Conservation (phyloP, 371 early-diverging fungal genomes). For the Mortierella sp. region DNA sequence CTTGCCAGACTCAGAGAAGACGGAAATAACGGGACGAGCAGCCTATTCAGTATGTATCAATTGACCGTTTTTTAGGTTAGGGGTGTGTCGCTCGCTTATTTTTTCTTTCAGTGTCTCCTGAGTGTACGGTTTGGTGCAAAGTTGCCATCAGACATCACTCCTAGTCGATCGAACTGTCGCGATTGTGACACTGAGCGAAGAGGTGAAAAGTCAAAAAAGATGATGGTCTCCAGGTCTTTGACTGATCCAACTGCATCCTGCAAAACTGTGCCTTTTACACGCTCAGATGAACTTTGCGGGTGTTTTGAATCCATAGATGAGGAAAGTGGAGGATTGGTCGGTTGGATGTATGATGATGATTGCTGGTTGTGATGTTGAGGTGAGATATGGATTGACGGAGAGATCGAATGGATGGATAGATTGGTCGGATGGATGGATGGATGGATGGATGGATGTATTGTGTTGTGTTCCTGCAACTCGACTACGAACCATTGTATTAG, state of each 20-base stretch:
- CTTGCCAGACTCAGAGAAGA: slow-evolving; percentile 88
- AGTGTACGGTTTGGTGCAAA: background rate
- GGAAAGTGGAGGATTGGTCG: background rate
- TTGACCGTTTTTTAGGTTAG: background rate
- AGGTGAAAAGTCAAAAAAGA: background rate
- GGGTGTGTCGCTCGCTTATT: background rate
- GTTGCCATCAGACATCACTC: background rate
- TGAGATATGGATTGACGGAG: slow-evolving; percentile 2
- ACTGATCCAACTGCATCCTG: background rate
- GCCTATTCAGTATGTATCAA: slow-evolving; percentile 49
- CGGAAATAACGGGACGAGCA: slow-evolving; percentile 93
- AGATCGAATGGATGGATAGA: slow-evolving; percentile 9
- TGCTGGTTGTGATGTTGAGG: background rate
- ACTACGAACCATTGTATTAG: slow-evolving; percentile 39
- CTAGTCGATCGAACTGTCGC: background rate
- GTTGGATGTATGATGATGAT: background rate
- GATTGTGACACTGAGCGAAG: background rate
- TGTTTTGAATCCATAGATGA: background rate
- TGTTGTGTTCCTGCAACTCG: slow-evolving; percentile 1
- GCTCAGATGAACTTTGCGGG: background rate
- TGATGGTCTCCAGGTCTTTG: background rate
- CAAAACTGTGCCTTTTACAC: background rate
- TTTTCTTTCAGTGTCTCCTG: background rate
- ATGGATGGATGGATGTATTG: slow-evolving; percentile 20
- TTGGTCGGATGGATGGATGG: slow-evolving; percentile 20